A percentile compares a stretch with the other conserved stretches of the same genome.
These are phyloP conservation scores for Aspergillus taichungensis DNA, from an alignment of 495 filamentous ascomycete genomes.

Conservation along the genomic window DNA sequence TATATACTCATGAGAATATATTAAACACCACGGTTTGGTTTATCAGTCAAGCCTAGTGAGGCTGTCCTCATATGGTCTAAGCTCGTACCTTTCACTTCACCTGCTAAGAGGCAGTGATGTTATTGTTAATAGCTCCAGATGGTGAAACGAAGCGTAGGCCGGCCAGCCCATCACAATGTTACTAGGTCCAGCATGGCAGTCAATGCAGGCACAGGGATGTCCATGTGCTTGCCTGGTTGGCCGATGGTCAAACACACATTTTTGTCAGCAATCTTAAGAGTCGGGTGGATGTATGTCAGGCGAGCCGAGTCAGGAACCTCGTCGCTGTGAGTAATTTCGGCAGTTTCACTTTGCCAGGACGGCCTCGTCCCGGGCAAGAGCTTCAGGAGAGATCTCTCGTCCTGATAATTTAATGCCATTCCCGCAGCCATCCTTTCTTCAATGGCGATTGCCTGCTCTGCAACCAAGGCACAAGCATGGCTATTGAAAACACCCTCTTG, in stretches of 20 bases:
- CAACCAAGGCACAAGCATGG: slow-evolving; percentile 43
- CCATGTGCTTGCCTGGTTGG: slow-evolving; percentile 1
- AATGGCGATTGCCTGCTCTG: slow-evolving; percentile 43
- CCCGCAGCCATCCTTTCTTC: slow-evolving; percentile 34
- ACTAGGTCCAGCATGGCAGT: slow-evolving; percentile 6
- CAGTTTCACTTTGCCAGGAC: background rate
- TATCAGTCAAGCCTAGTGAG: too few relatives aligned
- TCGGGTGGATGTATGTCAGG: slow-evolving; percentile 9
- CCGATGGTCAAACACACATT: slow-evolving; percentile 9
- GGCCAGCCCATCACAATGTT: background rate
- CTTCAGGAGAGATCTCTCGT: background rate
- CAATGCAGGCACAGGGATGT: slow-evolving; percentile 7
- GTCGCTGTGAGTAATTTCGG: background rate
- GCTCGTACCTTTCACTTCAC: too few relatives aligned
- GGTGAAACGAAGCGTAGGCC: background rate
- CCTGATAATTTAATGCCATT: slow-evolving; percentile 8
- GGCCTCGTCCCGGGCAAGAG: background rate
- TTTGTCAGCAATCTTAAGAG: slow-evolving; percentile 2
- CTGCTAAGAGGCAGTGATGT: too few relatives aligned
- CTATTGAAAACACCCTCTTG: slow-evolving; percentile 61
- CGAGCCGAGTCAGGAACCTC: slow-evolving; percentile 9
- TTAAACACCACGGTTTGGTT: too few relatives aligned
- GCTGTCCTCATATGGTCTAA: too few relatives aligned
- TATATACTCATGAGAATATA: too few relatives aligned
- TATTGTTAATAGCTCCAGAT: background rate